Percentiles rank a stretch among this genome's conserved stretches.
Evolutionary conservation across 352 stramenopile genomes (phyloP).

Genomic region (Phytophthora nicotianae): DNA sequence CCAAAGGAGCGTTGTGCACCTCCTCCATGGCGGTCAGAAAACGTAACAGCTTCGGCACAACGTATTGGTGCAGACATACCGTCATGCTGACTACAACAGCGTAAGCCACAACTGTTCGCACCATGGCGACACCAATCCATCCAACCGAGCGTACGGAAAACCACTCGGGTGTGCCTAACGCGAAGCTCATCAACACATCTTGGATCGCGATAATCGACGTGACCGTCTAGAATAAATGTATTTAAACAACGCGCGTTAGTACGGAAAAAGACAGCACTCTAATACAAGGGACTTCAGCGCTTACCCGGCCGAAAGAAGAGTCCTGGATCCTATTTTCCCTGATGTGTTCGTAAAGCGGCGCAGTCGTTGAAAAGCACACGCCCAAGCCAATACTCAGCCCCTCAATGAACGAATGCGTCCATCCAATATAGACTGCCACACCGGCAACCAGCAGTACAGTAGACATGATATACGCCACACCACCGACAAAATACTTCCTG

Average conservation of each 20-base stretch:
- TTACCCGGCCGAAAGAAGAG: slow-evolving; percentile 76
- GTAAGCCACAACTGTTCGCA: slow-evolving; percentile 77
- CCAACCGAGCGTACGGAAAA: slow-evolving; percentile 76
- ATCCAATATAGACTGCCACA: slow-evolving; percentile 75
- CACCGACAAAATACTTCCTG: slow-evolving; percentile 72
- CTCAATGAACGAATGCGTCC: slow-evolving; percentile 76
- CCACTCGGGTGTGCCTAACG: slow-evolving; percentile 83
- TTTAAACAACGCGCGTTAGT: not conserved
- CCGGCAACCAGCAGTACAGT: slow-evolving; percentile 77
- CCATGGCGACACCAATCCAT: slow-evolving; percentile 72
- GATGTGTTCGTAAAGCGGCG: slow-evolving; percentile 84
- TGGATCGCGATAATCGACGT: slow-evolving; percentile 88
- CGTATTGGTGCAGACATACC: slow-evolving; percentile 68
- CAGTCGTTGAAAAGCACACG: slow-evolving; percentile 86
- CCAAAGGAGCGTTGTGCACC: slow-evolving; percentile 75
- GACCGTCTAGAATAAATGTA: slow-evolving; percentile 56
- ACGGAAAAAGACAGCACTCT: not conserved
- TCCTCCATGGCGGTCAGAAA: slow-evolving; percentile 85
- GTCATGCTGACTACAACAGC: slow-evolving; percentile 71
- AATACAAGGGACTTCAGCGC: slow-evolving; percentile 3
- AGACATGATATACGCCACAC: slow-evolving; percentile 72
- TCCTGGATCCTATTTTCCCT: slow-evolving; percentile 82
- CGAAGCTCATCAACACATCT: slow-evolving; percentile 89
- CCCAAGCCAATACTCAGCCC: slow-evolving; percentile 78
- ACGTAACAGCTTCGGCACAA: slow-evolving; percentile 69